A percentile compares a stretch with the other conserved stretches of the same genome.
phyloP scores from a whole-genome alignment of 179 eudicot genomes.

The Heliamphora pulchella region DNA sequence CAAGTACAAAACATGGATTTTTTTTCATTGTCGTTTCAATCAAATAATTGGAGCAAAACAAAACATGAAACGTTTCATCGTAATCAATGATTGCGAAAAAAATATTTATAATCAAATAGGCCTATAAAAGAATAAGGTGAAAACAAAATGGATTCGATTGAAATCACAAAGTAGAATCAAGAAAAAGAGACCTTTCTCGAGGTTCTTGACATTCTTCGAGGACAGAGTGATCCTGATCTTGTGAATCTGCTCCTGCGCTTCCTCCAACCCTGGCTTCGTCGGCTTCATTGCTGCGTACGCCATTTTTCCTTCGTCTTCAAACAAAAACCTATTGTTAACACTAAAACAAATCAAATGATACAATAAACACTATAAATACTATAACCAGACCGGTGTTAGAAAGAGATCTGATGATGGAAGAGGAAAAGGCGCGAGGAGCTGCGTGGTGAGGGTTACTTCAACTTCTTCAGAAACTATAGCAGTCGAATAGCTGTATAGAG shows the following conservation, averaged over 20 bases:
- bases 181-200: constrained; percentile 53
- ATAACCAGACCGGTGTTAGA: background rate
- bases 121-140: too few relatives aligned
- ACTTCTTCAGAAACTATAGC: background rate
- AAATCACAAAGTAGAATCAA: background rate
- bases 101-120: too few relatives aligned
- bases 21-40: too few relatives aligned
- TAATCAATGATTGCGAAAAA: too few relatives aligned
- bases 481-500: background rate
- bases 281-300: constrained; percentile 66
- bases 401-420: background rate
- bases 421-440: background rate
- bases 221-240: constrained; percentile 80
- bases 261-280: constrained; percentile 62
- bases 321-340: background rate
- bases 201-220: constrained; percentile 70
- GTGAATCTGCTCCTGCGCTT: constrained; percentile 50
- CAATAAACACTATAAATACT: background rate
- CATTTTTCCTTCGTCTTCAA: constrained; percentile 20
- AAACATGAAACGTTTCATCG: too few relatives aligned
- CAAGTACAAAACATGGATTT: too few relatives aligned
- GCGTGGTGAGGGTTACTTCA: background rate
- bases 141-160: too few relatives aligned
- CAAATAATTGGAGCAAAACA: too few relatives aligned
- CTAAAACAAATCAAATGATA: background rate